Percentiles rank a stretch among this genome's conserved stretches.
These are phyloP conservation scores for Hortiboletus campestris DNA, from an alignment of 768 basidiomycete genomes.

Conservation along the genomic window DNA sequence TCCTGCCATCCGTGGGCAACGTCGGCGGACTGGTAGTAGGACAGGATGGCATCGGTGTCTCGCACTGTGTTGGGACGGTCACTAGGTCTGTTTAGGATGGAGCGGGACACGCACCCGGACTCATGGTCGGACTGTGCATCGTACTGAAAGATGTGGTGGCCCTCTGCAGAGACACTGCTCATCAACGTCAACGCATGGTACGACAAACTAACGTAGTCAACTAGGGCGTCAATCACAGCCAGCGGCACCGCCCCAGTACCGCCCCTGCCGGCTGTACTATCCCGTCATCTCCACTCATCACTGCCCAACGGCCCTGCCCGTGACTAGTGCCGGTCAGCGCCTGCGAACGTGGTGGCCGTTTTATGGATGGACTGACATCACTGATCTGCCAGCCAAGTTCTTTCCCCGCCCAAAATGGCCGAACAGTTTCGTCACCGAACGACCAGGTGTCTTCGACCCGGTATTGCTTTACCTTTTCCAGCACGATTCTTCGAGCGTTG, in stretches of 20 bases:
- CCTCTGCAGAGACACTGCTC: slow-evolving; percentile 11
- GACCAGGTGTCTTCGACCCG: slow-evolving; percentile 50
- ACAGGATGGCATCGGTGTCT: slow-evolving; percentile 46
- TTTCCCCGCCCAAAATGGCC: slow-evolving; percentile 89
- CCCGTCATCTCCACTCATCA: background rate
- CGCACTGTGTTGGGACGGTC: slow-evolving; percentile 6
- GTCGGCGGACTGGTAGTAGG: slow-evolving; percentile 54
- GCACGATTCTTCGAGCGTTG: slow-evolving; percentile 37
- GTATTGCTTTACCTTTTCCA: slow-evolving; percentile 41
- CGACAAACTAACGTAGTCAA: background rate
- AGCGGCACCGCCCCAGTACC: slow-evolving; percentile 25
- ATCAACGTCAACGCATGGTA: slow-evolving; percentile 1
- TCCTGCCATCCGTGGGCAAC: slow-evolving; percentile 1
- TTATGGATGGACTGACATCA: slow-evolving; percentile 15
- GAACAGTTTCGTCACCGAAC: slow-evolving; percentile 47
- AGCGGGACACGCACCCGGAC: slow-evolving; percentile 15
- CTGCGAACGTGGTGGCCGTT: background rate
- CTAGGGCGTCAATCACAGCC: slow-evolving; percentile 20
- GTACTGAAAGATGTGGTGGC: background rate
- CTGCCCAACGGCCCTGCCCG: background rate
- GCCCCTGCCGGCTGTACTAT: no score
- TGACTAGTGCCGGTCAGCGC: slow-evolving; percentile 2
- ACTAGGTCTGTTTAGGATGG: background rate
- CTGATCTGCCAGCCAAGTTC: slow-evolving; percentile 68
- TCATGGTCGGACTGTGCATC: slow-evolving; percentile 14